Conservation (phyloP, 2,329 filamentous ascomycete species). For the Phoma sp. region DNA sequence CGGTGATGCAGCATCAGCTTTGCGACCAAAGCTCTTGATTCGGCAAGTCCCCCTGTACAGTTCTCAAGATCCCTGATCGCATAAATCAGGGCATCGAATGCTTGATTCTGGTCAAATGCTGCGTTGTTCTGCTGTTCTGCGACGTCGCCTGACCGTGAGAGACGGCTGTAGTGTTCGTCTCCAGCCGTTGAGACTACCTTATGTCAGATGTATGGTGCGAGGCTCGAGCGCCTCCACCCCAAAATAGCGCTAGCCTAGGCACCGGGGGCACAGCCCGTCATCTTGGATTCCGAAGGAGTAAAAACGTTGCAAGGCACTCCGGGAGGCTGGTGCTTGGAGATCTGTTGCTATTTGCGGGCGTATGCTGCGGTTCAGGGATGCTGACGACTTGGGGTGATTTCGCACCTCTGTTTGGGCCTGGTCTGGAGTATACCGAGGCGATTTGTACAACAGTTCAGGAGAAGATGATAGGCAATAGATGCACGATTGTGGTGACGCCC, state of each 20-base stretch:
- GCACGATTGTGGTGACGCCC: neutral
- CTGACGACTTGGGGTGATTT: neutral
- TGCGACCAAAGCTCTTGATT: conserved; percentile 4
- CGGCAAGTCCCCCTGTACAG: neutral
- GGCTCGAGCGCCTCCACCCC: conserved; percentile 8
- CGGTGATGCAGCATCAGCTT: conserved; percentile 12
- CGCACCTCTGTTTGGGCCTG: neutral
- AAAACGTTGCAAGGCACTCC: neutral
- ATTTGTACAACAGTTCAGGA: neutral
- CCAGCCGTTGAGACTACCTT: conserved; percentile 1
- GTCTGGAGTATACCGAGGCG: neutral
- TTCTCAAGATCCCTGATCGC: neutral
- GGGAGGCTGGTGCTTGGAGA: conserved; percentile 5
- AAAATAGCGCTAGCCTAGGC: conserved; percentile 11
- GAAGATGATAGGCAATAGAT: neutral
- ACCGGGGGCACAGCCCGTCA: conserved; percentile 9
- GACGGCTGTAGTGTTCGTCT: neutral
- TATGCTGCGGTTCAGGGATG: neutral
- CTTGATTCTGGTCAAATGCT: neutral
- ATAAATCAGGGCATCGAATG: neutral
- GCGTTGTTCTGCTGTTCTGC: neutral
- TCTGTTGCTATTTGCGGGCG: conserved; percentile 7
- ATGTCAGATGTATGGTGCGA: conserved; percentile 9
- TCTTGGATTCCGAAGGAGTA: neutral
- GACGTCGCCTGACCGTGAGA: neutral